Base-by-base conservation (phyloP, 1,284 basidiomycete species). In the Ustilago crameri region DNA sequence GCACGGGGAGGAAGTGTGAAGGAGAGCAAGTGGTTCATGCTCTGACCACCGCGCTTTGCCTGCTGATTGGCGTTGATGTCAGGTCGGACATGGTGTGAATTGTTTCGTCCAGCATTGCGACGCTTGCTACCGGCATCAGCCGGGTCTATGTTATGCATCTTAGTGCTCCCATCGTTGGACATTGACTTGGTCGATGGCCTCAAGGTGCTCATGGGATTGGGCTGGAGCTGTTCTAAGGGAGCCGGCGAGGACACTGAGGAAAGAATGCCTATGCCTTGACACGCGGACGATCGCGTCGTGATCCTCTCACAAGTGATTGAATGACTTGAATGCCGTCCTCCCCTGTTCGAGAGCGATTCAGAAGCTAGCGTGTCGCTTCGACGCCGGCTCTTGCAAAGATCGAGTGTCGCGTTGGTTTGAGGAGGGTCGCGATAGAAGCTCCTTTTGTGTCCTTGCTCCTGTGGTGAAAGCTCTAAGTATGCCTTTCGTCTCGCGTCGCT, bases 1-100 rank as follows among this genome's bases (percentile, higher is more conserved):
- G 74, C 71, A 20, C 81, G 66, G 4, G 80, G 79, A 10, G 81
- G 81, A 22, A 82, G 40, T 18, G 81, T 82, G 59, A 82, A 82
- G 37, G 79, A 74, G 51, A 82, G 73, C 34, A 82, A 54, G 50
- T 80, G 81, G 46, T 81, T 82, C 53, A 82, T 63, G 53, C 64
- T 80, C 71, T 82, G 79, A 17, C 76, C 70, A 42, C 70, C 60
- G 15, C 65, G 64, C 42, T 68, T 73, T 20, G 46, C 55, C 38
- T 68, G 65, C 50, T 62, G 64, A 24, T 55, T 48, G 49, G 47
- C 27, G 34, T 35, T 55, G 32, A 43, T 35, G 20, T 59, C 56
- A 30, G 57, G 57, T 9, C 55, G 42, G 48, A 38, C 59, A 42
- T 62, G 53, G 14, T 59, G 56, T 49, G 53, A 52, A 34, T 43